Conservation (phyloP, 1,284 basidiomycete genomes). For the Fistulina hepatica region DNA sequence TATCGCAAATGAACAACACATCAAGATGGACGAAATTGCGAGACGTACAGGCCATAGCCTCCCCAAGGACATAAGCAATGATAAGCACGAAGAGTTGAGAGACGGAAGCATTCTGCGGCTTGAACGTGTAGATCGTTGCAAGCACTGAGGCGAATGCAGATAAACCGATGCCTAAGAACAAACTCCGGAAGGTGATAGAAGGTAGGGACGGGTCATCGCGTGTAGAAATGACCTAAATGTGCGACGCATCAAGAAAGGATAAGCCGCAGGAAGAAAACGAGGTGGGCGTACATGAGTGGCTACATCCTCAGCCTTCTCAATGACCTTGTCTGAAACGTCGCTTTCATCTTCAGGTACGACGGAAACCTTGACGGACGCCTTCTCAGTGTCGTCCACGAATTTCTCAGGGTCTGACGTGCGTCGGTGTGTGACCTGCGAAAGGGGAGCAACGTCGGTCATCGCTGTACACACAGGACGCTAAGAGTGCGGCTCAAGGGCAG, state of each 20-base stretch:
- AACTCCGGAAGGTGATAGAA: conserved; percentile 35
- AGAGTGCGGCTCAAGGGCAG: too few relatives aligned
- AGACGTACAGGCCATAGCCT: conserved; percentile 34
- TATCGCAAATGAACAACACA: conserved; percentile 1
- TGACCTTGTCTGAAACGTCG: conserved; percentile 20
- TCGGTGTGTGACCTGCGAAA: too few relatives aligned
- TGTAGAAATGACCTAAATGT: conserved; percentile 31
- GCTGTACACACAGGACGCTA: too few relatives aligned
- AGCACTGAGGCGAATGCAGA: conserved; percentile 35
- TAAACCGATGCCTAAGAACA: conserved; percentile 37
- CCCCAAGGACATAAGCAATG: conserved; percentile 50
- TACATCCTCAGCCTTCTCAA: conserved; percentile 36
- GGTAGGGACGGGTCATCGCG: conserved; percentile 37
- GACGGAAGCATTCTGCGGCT: conserved; percentile 46
- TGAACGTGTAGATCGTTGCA: conserved; percentile 42
- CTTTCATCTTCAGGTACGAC: conserved; percentile 5
- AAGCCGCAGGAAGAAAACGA: neutral
- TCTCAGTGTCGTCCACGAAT: conserved; percentile 8
- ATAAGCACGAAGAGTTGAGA: conserved; percentile 50
- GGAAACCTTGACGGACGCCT: conserved; percentile 2
- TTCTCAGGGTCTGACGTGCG: too few relatives aligned
- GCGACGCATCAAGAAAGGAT: neutral
- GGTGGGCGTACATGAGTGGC: conserved; percentile 27
- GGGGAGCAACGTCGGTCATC: too few relatives aligned
- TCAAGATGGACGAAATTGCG: neutral